A percentile compares a stretch with the other conserved stretches of the same genome.
Evolutionary conservation across 2,329 filamentous ascomycete genomes (phyloP).

Genomic region (Escovopsis sp.): DNA sequence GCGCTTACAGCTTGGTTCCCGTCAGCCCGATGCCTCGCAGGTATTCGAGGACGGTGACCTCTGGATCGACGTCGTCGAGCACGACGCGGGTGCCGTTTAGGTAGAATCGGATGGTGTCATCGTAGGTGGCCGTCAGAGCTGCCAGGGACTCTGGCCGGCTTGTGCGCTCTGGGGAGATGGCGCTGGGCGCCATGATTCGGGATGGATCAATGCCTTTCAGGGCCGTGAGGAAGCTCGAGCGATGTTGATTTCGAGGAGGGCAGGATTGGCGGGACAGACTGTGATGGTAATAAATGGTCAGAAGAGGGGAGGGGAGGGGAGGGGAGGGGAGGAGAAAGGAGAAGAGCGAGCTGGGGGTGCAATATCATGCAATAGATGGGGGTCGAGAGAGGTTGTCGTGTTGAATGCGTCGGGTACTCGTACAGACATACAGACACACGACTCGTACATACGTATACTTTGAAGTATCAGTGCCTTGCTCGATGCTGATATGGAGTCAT

Average conservation of each 20-base stretch:
- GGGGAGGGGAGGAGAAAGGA: background rate
- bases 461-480: too few relatives aligned
- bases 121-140: conserved; percentile 56
- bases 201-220: too few relatives aligned
- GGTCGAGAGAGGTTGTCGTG: background rate
- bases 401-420: too few relatives aligned
- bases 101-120: conserved; percentile 83
- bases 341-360: too few relatives aligned
- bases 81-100: conserved; percentile 85
- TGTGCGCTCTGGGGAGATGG: conserved; percentile 34
- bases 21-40: conserved; percentile 84
- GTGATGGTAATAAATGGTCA: too few relatives aligned
- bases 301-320: background rate
- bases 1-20: conserved; percentile 65
- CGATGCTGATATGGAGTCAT: too few relatives aligned
- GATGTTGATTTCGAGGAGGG: too few relatives aligned
- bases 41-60: conserved; percentile 85
- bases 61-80: conserved; percentile 77
- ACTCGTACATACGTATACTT: too few relatives aligned
- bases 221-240: too few relatives aligned
- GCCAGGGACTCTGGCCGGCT: conserved; percentile 18
- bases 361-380: too few relatives aligned
- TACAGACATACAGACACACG: too few relatives aligned
- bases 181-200: conserved; percentile 38
- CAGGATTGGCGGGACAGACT: too few relatives aligned